Percentiles rank a stretch among this genome's conserved stretches.
Conservation (phyloP, 495 filamentous ascomycete species). For the Xylaria scruposa region DNA sequence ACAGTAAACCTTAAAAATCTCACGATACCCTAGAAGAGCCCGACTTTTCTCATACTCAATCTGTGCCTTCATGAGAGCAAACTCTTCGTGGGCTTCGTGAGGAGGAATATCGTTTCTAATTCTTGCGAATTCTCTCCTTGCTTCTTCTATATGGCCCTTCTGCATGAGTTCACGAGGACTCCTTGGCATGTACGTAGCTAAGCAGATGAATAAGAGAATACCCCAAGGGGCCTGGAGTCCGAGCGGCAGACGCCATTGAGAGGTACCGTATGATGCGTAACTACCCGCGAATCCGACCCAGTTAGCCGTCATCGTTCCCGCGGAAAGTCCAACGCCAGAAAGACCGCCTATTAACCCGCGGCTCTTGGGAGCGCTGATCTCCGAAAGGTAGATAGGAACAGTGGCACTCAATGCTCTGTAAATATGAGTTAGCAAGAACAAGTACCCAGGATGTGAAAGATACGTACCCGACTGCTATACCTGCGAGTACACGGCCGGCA, state of each 20-base stretch:
- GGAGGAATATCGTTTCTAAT: conserved; percentile 57
- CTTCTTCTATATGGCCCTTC: conserved; percentile 57
- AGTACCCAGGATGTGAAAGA: not conserved
- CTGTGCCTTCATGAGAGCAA: conserved; percentile 60
- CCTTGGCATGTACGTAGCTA: conserved; percentile 65
- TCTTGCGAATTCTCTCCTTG: conserved; percentile 55
- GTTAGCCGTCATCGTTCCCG: conserved; percentile 64
- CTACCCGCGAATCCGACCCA: conserved; percentile 66
- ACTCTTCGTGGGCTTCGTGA: conserved; percentile 60
- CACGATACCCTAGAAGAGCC: conserved; percentile 58
- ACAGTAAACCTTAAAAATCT: conserved; percentile 60
- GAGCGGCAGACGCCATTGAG: conserved; percentile 65
- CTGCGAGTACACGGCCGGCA: conserved; percentile 61
- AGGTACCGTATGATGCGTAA: conserved; percentile 59
- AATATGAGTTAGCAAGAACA: not conserved
- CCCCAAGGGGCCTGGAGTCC: conserved; percentile 67
- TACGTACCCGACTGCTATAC: conserved; percentile 62
- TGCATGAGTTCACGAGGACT: conserved; percentile 64
- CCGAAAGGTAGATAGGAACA: conserved; percentile 65
- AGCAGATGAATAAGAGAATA: conserved; percentile 61
- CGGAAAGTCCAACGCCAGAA: conserved; percentile 63
- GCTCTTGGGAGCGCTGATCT: conserved; percentile 60
- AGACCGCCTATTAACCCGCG: conserved; percentile 66
- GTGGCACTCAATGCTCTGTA: conserved; percentile 49
- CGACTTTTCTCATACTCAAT: conserved; percentile 67